Evolutionary conservation across 1,284 basidiomycete species (phyloP).

Genomic region (Cystobasidium slooffiae): DNA sequence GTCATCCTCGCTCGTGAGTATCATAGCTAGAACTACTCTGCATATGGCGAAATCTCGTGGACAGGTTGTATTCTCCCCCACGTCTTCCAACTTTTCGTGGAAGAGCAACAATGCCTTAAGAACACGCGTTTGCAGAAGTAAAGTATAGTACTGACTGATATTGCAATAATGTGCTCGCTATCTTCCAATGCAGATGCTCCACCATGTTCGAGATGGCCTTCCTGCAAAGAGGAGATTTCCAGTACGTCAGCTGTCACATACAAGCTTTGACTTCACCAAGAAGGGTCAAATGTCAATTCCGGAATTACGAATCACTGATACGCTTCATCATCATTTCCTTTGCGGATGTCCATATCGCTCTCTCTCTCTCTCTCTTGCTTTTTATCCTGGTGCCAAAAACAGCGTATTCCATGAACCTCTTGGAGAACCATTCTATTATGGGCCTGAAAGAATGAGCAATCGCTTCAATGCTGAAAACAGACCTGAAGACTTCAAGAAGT

Average conservation of each 20-base stretch:
- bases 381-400: background rate
- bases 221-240: constrained; percentile 46
- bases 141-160: background rate
- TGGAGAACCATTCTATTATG: constrained; percentile 51
- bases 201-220: constrained; percentile 52
- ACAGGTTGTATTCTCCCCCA: constrained; percentile 1
- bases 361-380: background rate
- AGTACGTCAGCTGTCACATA: constrained; percentile 42
- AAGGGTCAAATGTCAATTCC: too few relatives aligned
- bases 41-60: background rate
- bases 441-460: constrained; percentile 45
- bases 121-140: background rate
- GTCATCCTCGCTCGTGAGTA: constrained; percentile 41
- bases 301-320: too few relatives aligned
- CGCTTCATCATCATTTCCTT: background rate
- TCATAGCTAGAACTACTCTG: background rate
- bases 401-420: constrained; percentile 46
- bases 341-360: background rate
- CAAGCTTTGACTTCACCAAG: background rate
- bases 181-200: constrained; percentile 27
- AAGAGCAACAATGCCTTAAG: too few relatives aligned
- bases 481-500: constrained; percentile 43
- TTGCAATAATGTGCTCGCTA: background rate
- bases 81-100: background rate
- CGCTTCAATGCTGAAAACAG: constrained; percentile 47